phyloP scores from a whole-genome alignment of 257 asterid species.

The Primulina huaijiensis region DNA sequence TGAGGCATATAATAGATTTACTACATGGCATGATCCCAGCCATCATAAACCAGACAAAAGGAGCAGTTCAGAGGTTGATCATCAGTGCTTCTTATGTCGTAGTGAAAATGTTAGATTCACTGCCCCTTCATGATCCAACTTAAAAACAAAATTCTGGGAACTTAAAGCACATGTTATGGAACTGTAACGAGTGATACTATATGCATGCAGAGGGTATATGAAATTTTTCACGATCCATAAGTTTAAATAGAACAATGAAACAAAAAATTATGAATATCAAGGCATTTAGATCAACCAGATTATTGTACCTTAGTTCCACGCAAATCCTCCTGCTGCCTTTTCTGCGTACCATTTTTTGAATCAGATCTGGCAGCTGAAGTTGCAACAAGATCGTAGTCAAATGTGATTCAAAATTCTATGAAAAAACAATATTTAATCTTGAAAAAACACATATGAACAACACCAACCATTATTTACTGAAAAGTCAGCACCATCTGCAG shows the following conservation, averaged over 20 bases:
- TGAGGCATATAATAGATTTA: slow-evolving; percentile 19
- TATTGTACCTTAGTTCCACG: slow-evolving; percentile 43
- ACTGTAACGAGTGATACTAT: neutral
- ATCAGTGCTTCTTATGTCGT: slow-evolving; percentile 4
- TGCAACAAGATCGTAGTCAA: slow-evolving; percentile 23
- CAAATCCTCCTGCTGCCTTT: slow-evolving; percentile 29
- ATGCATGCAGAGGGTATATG: slow-evolving; percentile 1
- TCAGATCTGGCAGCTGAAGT: slow-evolving; percentile 50
- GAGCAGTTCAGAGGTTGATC: neutral
- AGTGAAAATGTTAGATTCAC: neutral
- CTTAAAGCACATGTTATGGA: neutral
- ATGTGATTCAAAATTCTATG: slow-evolving; percentile 13
- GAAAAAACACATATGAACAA: slow-evolving; percentile 18
- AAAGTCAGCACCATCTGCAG: slow-evolving; percentile 23
- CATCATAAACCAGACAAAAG: slow-evolving; percentile 16
- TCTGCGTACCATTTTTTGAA: slow-evolving; percentile 29
- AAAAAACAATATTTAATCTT: neutral
- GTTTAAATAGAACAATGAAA: neutral
- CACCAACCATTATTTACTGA: slow-evolving; percentile 52
- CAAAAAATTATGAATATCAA: neutral
- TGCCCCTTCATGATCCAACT: neutral
- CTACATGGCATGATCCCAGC: slow-evolving; percentile 5
- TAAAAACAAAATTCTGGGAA: neutral
- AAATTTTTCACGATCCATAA: neutral
- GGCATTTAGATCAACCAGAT: slow-evolving; percentile 13